A percentile compares a stretch with the other conserved stretches of the same genome.
These are phyloP conservation scores for Hypericum perforatum DNA, from an alignment of 345 rosid species.

Conservation along the genomic window DNA sequence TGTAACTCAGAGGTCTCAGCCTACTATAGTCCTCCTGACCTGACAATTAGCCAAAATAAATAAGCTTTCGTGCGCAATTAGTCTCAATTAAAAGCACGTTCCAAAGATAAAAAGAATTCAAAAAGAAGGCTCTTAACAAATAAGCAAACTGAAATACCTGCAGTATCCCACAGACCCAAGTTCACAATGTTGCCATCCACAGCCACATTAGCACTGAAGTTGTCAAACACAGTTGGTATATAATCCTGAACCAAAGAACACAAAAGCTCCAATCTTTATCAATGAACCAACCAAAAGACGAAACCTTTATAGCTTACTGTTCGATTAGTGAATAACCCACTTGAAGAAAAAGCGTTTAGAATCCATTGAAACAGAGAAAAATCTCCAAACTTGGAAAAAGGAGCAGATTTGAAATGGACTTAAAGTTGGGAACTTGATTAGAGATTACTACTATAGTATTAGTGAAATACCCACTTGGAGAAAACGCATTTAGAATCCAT, in stretches of 20 bases:
- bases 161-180: slow-evolving; percentile 99
- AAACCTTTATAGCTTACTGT: no score
- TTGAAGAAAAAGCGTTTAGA: no score
- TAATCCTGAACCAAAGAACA: slow-evolving; percentile 54
- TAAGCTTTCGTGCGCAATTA: slow-evolving; percentile 6
- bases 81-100: slow-evolving; percentile 2
- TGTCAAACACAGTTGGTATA: slow-evolving; percentile 94
- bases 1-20: slow-evolving; percentile 91
- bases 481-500: no score
- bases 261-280: not conserved
- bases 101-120: not conserved
- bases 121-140: slow-evolving; percentile 1
- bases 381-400: no score
- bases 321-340: no score
- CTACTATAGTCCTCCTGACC: slow-evolving; percentile 99
- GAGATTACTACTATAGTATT: no score
- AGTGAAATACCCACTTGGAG: no score
- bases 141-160: slow-evolving; percentile 39
- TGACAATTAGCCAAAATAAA: slow-evolving; percentile 19
- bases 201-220: slow-evolving; percentile 95
- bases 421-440: no score
- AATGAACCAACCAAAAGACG: no score
- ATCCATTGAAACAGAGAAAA: no score
- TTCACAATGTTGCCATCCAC: slow-evolving; percentile 90
- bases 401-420: no score